Evolutionary conservation across 2,329 filamentous ascomycete species (phyloP), one percentile per base, ranked within the genome.

Genomic region (Lachnellula cervina): DNA sequence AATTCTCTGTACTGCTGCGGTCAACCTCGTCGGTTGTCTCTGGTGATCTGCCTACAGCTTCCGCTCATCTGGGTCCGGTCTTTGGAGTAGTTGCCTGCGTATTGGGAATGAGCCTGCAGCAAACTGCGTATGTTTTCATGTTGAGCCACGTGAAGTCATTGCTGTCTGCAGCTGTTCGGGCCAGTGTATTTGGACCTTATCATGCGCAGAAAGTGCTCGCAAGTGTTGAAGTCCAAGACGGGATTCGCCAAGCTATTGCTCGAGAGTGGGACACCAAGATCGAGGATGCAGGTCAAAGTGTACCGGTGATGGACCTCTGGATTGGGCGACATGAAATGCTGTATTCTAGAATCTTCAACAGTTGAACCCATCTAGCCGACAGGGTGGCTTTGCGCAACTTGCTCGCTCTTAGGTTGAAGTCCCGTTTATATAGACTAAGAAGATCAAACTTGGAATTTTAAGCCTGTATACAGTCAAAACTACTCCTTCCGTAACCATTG

Each of bases 341-440:
- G 61, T 94, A 94, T 71, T 92, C 88, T 56, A 82, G 89, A 64
- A 93, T 94, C 53, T 94, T 94, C 68, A 94, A 94, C 72, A 92
- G 88, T 64, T 93, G 66, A 68, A 46, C 7, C 17, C 23, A 19
- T 16, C 42, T 44, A 19, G n/a, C 14, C 19, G 19, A 44, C 11
- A 23, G 28, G 28, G 28, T 8, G 7, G 28, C 28, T 11, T 28
- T 32, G 28, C 9, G 28, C 8, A 32, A 32, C 28, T 32, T 9
- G 28, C 28, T 32, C 8, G 28, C 28, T 32, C 8, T 32, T 32
- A 32, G 28, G 9, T 11, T 32, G 28, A 32, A 32, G 4, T 11
- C 28, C 8, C 8, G 2, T 32, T 11, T 11, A 2, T 11, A 32
- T 32, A 2, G 28, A 32, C 28, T 32, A 32, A 32, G 9, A 9